Evolutionary conservation across 108 stramenopile species (phyloP).

Genomic region (Mayamaea pseudoterrestris): DNA sequence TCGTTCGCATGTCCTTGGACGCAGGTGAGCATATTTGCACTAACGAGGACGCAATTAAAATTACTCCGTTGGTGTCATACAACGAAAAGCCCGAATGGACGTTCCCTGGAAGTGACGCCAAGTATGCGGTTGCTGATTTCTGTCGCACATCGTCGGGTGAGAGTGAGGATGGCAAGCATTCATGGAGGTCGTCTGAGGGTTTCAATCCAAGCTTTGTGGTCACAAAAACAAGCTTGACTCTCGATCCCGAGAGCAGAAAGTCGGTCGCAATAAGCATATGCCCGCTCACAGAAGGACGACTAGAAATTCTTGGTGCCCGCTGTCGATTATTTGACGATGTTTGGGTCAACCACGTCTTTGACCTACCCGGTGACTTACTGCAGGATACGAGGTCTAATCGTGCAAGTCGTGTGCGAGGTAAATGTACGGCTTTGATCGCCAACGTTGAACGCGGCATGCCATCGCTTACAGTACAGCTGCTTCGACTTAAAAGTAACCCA

Average conservation of each 20-base stretch:
- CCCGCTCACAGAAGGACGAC: constrained; percentile 57
- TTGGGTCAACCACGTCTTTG: constrained; percentile 70
- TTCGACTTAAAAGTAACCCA: constrained; percentile 1
- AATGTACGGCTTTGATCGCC: constrained; percentile 47
- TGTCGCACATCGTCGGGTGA: constrained; percentile 27
- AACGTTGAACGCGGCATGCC: constrained; percentile 72
- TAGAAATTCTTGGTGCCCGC: constrained; percentile 67
- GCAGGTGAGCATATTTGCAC: constrained; percentile 37
- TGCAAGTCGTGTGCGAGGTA: constrained; percentile 49
- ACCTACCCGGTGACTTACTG: constrained; percentile 48
- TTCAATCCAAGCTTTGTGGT: constrained; percentile 66
- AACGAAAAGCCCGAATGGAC: constrained; percentile 28
- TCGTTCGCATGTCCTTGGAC: constrained; percentile 37
- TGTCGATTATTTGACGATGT: constrained; percentile 58
- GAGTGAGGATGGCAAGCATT: constrained; percentile 6
- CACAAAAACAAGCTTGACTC: constrained; percentile 31
- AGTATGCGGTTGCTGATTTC: constrained; percentile 49
- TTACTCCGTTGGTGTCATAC: constrained; percentile 8
- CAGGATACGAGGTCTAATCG: constrained; percentile 57
- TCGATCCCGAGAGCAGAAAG: constrained; percentile 24
- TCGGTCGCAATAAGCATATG: constrained; percentile 40
- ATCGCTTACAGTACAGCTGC: constrained; percentile 37
- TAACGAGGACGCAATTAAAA: constrained; percentile 47
- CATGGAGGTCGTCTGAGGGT: constrained; percentile 18
- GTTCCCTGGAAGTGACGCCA: constrained; percentile 48